phyloP scores from a whole-genome alignment of 1,284 basidiomycete species.

The Athelia psychrophila region DNA sequence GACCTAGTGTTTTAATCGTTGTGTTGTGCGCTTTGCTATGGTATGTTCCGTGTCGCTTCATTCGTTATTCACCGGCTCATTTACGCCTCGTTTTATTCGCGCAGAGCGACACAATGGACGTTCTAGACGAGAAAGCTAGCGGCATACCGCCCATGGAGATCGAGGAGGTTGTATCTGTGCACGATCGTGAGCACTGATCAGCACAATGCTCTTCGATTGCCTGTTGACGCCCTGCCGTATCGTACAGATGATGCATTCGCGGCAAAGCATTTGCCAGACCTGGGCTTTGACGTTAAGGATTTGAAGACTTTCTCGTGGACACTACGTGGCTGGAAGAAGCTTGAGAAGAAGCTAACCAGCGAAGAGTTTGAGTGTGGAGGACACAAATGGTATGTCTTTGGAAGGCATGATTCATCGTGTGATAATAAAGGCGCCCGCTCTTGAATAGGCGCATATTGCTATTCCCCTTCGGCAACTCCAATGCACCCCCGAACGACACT shows the following conservation, averaged over 20 bases:
- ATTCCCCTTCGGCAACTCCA: slow-evolving; percentile 99
- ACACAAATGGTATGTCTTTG: slow-evolving; percentile 85
- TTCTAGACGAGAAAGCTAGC: slow-evolving; percentile 77
- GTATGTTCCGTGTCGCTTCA: background rate
- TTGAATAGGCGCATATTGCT: slow-evolving; percentile 88
- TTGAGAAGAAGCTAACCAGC: slow-evolving; percentile 93
- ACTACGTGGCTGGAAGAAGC: slow-evolving; percentile 84
- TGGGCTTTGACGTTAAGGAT: slow-evolving; percentile 94
- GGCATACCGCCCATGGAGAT: slow-evolving; percentile 76
- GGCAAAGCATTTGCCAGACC: slow-evolving; percentile 92
- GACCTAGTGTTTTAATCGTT: no score
- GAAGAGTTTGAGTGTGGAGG: slow-evolving; percentile 98
- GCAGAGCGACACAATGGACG: slow-evolving; percentile 72
- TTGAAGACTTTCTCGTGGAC: slow-evolving; percentile 89
- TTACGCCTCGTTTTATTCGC: background rate
- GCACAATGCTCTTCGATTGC: slow-evolving; percentile 6
- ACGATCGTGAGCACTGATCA: slow-evolving; percentile 57
- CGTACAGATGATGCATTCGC: slow-evolving; percentile 87
- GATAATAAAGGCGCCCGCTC: background rate
- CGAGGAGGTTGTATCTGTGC: slow-evolving; percentile 78
- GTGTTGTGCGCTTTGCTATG: background rate
- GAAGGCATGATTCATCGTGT: slow-evolving; percentile 14
- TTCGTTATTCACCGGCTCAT: background rate
- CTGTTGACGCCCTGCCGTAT: slow-evolving; percentile 18
- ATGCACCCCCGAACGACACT: slow-evolving; percentile 98